Conservation (phyloP, 371 early-diverging fungal genomes). For the Lichtheimia ramosa region DNA sequence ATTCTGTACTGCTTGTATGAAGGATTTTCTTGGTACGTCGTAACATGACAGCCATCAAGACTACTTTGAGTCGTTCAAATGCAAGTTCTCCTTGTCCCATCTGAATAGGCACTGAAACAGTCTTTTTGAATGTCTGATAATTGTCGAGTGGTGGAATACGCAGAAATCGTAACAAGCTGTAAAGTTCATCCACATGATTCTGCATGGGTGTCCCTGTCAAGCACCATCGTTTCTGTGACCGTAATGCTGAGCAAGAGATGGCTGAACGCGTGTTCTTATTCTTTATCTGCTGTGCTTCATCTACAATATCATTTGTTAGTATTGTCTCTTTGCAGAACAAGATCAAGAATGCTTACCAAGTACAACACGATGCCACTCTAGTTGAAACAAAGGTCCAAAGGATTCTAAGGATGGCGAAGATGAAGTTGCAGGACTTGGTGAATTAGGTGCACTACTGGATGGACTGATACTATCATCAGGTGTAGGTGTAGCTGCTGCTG, state of each 20-base stretch:
- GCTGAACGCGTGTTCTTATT: slow-evolving; percentile 72
- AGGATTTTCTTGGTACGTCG: slow-evolving; percentile 67
- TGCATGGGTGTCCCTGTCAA: slow-evolving; percentile 84
- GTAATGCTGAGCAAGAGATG: slow-evolving; percentile 57
- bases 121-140: slow-evolving; percentile 52
- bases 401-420: neutral
- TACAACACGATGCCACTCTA: slow-evolving; percentile 54
- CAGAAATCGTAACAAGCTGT: slow-evolving; percentile 80
- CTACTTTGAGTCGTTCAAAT: slow-evolving; percentile 58
- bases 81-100: slow-evolving; percentile 30
- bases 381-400: slow-evolving; percentile 44
- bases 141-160: slow-evolving; percentile 64
- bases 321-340: too few relatives aligned
- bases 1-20: neutral
- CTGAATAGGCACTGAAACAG: slow-evolving; percentile 55
- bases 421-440: neutral
- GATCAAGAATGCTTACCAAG: slow-evolving; percentile 26
- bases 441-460: slow-evolving; percentile 1
- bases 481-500: neutral
- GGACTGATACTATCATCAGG: slow-evolving; percentile 4
- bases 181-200: slow-evolving; percentile 88
- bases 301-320: slow-evolving; percentile 54
- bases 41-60: slow-evolving; percentile 70
- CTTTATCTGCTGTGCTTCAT: slow-evolving; percentile 91
- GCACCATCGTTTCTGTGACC: slow-evolving; percentile 76